These are phyloP conservation scores for Middelhovenomyces tepae DNA, from an alignment of 805 yeast genomes.

Conservation along the genomic window DNA sequence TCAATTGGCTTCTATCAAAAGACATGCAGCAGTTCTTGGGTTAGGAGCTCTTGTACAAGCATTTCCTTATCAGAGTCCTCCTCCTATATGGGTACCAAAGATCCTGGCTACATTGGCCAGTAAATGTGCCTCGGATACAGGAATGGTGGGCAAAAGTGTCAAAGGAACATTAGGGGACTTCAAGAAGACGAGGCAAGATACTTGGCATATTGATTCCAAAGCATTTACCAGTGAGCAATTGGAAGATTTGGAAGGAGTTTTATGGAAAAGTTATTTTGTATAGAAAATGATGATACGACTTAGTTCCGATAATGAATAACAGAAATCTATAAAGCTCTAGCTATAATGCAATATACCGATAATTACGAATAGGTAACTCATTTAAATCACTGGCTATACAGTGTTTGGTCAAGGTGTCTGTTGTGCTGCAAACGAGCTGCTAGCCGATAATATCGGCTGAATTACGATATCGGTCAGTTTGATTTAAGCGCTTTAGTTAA, in stretches of 20 bases:
- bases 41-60: slow-evolving; percentile 83
- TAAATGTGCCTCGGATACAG: slow-evolving; percentile 63
- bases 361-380: no score
- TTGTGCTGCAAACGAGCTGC: no score
- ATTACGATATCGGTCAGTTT: no score
- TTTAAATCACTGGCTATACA: no score
- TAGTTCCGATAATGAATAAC: no score
- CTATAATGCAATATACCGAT: no score
- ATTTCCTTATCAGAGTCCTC: slow-evolving; percentile 84
- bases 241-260: slow-evolving; percentile 87
- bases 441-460: no score
- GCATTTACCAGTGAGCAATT: slow-evolving; percentile 70
- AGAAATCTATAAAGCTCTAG: no score
- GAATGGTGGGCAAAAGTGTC: slow-evolving; percentile 74
- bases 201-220: slow-evolving; percentile 85
- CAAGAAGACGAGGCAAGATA: slow-evolving; percentile 86
- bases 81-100: slow-evolving; percentile 82
- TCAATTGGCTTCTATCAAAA: slow-evolving; percentile 32
- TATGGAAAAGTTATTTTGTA: slow-evolving; percentile 87
- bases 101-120: slow-evolving; percentile 61
- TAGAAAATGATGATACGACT: slow-evolving; percentile 30
- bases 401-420: no score
- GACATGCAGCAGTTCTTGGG: slow-evolving; percentile 86
- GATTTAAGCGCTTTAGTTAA: no score
- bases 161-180: slow-evolving; percentile 74